A percentile compares a stretch with the other conserved stretches of the same genome.
Evolutionary conservation across 805 yeast species (phyloP).

Genomic region (Barnettozyma wickerhamii): DNA sequence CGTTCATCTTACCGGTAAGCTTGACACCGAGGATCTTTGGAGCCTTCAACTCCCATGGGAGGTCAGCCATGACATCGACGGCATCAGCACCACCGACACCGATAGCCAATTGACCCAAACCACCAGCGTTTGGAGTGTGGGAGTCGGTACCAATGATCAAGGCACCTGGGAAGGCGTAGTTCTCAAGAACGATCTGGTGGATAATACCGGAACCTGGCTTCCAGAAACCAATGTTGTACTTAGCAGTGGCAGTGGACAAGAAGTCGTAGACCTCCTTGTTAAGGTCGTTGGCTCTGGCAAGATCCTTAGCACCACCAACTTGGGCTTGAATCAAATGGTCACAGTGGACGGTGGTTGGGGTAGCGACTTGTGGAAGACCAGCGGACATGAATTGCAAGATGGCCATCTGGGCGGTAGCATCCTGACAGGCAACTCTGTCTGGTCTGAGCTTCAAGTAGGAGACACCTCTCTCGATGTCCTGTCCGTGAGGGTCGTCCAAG

Average conservation of each 20-base stretch:
- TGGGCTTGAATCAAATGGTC: slow-evolving; percentile 97
- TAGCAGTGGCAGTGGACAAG: slow-evolving; percentile 83
- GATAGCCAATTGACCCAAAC: slow-evolving; percentile 94
- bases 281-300: slow-evolving; percentile 78
- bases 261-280: slow-evolving; percentile 95
- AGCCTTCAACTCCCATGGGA: slow-evolving; percentile 97
- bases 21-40: slow-evolving; percentile 95
- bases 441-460: slow-evolving; percentile 93
- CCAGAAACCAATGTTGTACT: slow-evolving; percentile 98
- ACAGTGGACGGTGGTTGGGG: slow-evolving; percentile 96
- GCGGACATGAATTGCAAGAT: slow-evolving; percentile 95
- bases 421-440: slow-evolving; percentile 98
- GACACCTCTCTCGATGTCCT: slow-evolving; percentile 80
- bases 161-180: slow-evolving; percentile 97
- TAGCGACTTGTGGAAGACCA: slow-evolving; percentile 85
- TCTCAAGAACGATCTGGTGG: slow-evolving; percentile 94
- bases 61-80: slow-evolving; percentile 90
- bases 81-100: slow-evolving; percentile 99
- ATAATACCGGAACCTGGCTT: slow-evolving; percentile 99
- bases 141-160: slow-evolving; percentile 96
- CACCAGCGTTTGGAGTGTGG: slow-evolving; percentile 98
- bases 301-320: slow-evolving; percentile 82
- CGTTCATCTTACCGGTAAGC: slow-evolving; percentile 84
- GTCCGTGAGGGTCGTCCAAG: slow-evolving; percentile 87
- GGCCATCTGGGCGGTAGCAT: slow-evolving; percentile 99